Conservation (phyloP, 2,329 filamentous ascomycete species). For the Epichloe gansuensis region DNA sequence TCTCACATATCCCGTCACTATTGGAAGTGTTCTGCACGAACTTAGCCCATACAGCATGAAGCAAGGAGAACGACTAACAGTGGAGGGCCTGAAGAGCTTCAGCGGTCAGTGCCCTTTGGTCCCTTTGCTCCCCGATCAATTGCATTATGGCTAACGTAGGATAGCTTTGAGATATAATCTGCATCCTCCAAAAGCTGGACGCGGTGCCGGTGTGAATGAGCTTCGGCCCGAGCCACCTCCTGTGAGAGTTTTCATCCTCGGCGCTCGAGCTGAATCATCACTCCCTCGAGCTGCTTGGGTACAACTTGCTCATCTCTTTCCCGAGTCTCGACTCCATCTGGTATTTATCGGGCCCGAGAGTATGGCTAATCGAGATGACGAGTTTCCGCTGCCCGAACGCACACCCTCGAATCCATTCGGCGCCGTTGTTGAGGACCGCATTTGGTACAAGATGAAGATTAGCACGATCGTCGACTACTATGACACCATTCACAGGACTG, state of each 20-base stretch:
- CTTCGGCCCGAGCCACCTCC: conserved; percentile 76
- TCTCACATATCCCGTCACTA: conserved; percentile 84
- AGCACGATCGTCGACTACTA: conserved; percentile 97
- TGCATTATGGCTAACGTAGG: background rate
- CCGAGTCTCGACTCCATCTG: conserved; percentile 77
- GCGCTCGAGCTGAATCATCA: conserved; percentile 93
- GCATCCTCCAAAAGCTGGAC: conserved; percentile 73
- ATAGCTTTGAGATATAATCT: conserved; percentile 83
- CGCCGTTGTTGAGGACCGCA: conserved; percentile 81
- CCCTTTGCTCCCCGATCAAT: background rate
- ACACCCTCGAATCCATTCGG: conserved; percentile 84
- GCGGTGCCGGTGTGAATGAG: conserved; percentile 61
- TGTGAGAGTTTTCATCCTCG: conserved; percentile 83
- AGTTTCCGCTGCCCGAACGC: conserved; percentile 81
- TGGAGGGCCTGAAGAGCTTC: conserved; percentile 85
- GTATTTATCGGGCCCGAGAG: conserved; percentile 93
- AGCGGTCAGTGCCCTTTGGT: conserved; percentile 52
- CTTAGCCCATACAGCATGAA: conserved; percentile 83
- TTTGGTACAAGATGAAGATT: conserved; percentile 86
- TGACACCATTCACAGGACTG: conserved; percentile 85
- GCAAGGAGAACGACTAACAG: conserved; percentile 61
- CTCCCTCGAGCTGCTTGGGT: conserved; percentile 89
- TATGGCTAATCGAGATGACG: conserved; percentile 86
- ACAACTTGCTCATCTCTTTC: conserved; percentile 89
- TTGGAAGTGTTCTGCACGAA: conserved; percentile 87